These are phyloP conservation scores for Komagataella kurtzmanii DNA, from an alignment of 805 yeast genomes.

Conservation along the genomic window DNA sequence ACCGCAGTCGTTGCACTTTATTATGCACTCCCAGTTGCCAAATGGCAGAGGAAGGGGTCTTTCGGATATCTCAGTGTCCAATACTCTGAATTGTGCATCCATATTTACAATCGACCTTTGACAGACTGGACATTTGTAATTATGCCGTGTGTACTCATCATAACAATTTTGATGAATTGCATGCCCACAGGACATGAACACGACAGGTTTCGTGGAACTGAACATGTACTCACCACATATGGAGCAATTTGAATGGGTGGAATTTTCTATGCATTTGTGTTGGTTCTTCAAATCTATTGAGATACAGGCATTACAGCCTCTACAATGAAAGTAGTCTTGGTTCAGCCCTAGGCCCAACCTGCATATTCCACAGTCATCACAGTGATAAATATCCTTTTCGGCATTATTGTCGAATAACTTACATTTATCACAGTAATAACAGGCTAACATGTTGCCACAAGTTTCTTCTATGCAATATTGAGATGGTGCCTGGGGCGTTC, in stretches of 20 bases:
- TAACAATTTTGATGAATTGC: constrained; percentile 82
- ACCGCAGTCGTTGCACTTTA: constrained; percentile 78
- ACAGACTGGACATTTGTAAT: constrained; percentile 87
- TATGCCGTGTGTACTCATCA: constrained; percentile 67
- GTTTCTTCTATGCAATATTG: constrained; percentile 40
- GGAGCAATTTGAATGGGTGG: constrained; percentile 87
- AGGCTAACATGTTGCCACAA: constrained; percentile 57
- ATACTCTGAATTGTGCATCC: constrained; percentile 77
- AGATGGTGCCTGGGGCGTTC: constrained; percentile 59
- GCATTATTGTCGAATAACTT: constrained; percentile 73
- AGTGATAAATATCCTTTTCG: constrained; percentile 75
- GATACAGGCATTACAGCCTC: constrained; percentile 79
- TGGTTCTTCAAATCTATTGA: constrained; percentile 63
- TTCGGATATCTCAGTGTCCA: constrained; percentile 69
- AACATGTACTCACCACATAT: constrained; percentile 88
- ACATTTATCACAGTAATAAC: constrained; percentile 69
- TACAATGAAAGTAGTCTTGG: constrained; percentile 85
- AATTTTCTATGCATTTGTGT: constrained; percentile 75
- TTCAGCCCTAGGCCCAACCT: constrained; percentile 81
- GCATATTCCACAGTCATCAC: constrained; percentile 88
- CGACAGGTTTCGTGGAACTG: constrained; percentile 68
- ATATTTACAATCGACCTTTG: constrained; percentile 74
- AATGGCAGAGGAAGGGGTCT: constrained; percentile 77
- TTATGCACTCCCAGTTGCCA: constrained; percentile 57
- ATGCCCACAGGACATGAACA: constrained; percentile 90